Evolutionary conservation across 208 protist species (phyloP).

Genomic region (Leptomonas seymouri): DNA sequence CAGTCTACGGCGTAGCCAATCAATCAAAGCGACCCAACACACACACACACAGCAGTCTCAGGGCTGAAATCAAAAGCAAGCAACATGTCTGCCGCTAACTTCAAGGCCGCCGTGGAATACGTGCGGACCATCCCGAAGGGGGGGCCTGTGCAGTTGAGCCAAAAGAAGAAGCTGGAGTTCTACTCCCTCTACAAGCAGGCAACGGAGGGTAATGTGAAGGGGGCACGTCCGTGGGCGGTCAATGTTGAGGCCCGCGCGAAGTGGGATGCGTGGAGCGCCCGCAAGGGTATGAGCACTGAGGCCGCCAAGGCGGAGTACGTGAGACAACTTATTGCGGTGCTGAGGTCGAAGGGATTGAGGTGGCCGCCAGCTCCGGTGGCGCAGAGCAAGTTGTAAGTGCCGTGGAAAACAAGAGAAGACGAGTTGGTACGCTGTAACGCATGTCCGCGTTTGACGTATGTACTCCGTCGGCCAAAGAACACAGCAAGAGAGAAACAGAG

Average conservation of each 20-base stretch:
- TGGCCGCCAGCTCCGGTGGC: slow-evolving; percentile 54
- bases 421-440: not conserved
- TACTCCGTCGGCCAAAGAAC: no score
- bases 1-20: no score
- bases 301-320: slow-evolving; percentile 94
- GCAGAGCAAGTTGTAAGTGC: slow-evolving; percentile 24
- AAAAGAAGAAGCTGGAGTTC: slow-evolving; percentile 91
- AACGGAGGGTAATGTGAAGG: slow-evolving; percentile 94
- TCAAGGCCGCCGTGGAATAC: slow-evolving; percentile 81
- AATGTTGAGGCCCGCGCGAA: slow-evolving; percentile 94
- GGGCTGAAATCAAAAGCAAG: slow-evolving; percentile 2
- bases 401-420: not conserved
- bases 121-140: slow-evolving; percentile 85
- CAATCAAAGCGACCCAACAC: not conserved
- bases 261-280: slow-evolving; percentile 93
- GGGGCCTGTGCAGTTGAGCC: slow-evolving; percentile 84
- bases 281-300: slow-evolving; percentile 91
- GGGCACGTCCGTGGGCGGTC: slow-evolving; percentile 90
- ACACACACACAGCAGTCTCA: not conserved
- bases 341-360: slow-evolving; percentile 53
- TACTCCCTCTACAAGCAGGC: slow-evolving; percentile 98
- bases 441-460: no score
- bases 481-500: no score
- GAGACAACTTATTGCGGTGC: slow-evolving; percentile 62
- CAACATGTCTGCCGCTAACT: slow-evolving; percentile 77